These are phyloP conservation scores for Phytophthora parvispora DNA, from an alignment of 352 stramenopile genomes.

Conservation along the genomic window DNA sequence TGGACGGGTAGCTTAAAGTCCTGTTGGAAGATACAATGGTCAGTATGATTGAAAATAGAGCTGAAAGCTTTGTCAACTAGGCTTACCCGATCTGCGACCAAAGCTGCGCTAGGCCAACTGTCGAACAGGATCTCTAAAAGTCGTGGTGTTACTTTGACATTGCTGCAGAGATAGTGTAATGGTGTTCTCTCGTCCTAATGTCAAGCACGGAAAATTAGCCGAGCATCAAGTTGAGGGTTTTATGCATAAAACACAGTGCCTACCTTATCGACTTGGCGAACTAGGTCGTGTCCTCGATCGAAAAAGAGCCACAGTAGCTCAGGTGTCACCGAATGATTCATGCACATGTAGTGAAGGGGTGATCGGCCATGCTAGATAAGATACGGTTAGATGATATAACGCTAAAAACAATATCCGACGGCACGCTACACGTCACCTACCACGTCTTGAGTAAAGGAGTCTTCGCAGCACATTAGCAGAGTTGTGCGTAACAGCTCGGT, in stretches of 20 bases:
- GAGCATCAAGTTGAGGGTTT: too few species aligned
- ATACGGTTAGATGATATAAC: neutral
- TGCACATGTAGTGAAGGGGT: conserved; percentile 79
- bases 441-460: conserved; percentile 58
- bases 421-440: conserved; percentile 32
- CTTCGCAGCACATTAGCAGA: conserved; percentile 53
- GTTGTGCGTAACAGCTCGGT: conserved; percentile 45
- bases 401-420: neutral
- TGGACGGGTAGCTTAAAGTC: conserved; percentile 78
- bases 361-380: conserved; percentile 54
- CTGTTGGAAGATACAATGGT: conserved; percentile 23
- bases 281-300: conserved; percentile 62
- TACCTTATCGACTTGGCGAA: conserved; percentile 68
- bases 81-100: conserved; percentile 61
- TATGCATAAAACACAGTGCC: conserved; percentile 26
- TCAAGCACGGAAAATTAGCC: neutral
- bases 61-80: too few species aligned
- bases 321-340: conserved; percentile 61
- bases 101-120: conserved; percentile 63
- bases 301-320: conserved; percentile 83
- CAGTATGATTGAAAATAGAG: neutral
- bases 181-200: conserved; percentile 64
- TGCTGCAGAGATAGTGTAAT: conserved; percentile 73
- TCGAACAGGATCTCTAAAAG: conserved; percentile 81
- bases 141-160: conserved; percentile 54